Evolutionary conservation across 768 basidiomycete genomes (phyloP).

Genomic region (Lyophyllum atratum): DNA sequence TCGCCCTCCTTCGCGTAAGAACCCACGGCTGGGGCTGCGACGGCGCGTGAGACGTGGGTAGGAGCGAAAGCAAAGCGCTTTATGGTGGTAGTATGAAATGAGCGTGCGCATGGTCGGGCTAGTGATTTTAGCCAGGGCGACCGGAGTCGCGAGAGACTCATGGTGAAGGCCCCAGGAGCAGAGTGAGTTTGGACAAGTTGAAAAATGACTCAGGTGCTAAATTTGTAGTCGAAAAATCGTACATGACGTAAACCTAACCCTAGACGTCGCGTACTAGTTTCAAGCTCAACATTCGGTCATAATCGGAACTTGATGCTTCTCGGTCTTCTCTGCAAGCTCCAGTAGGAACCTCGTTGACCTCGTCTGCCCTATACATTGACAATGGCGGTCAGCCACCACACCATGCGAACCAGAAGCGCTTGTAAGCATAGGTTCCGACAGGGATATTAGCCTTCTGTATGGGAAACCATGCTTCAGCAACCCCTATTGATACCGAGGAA

Average conservation of each 20-base stretch:
- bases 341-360: neutral
- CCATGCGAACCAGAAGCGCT: neutral
- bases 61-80: constrained; percentile 41
- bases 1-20: constrained; percentile 67
- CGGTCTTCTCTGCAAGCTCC: neutral
- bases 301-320: neutral
- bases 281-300: neutral
- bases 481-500: neutral
- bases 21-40: constrained; percentile 77
- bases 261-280: constrained; percentile 9
- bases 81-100: constrained; percentile 50
- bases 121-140: constrained; percentile 36
- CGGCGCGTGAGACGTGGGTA: constrained; percentile 58
- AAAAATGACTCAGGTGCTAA: constrained; percentile 17
- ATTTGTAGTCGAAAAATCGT: constrained; percentile 3
- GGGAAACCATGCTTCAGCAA: neutral
- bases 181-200: constrained; percentile 2
- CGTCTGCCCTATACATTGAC: neutral
- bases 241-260: constrained; percentile 1
- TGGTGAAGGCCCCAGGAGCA: constrained; percentile 23
- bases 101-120: constrained; percentile 38
- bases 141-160: constrained; percentile 47
- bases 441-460: neutral
- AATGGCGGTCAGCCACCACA: no score
- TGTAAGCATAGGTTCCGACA: neutral